Evolutionary conservation across 306 rosid genomes (phyloP).

Genomic region (Ziziphus jujuba): DNA sequence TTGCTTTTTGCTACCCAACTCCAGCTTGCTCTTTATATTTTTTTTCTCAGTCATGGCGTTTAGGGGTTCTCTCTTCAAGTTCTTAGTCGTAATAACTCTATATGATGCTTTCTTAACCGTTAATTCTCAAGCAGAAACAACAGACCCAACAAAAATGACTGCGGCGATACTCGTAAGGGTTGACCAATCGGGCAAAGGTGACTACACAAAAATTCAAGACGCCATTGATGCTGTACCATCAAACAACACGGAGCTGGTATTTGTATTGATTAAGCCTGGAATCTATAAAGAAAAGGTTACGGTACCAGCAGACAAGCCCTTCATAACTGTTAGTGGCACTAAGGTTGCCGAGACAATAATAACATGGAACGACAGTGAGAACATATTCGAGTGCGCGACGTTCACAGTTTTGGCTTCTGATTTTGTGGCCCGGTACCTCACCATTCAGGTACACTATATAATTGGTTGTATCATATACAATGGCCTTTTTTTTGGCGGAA

Average conservation of each 20-base stretch:
- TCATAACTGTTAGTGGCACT: constrained; percentile 47
- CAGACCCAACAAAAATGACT: constrained; percentile 2
- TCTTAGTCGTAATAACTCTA: not conserved
- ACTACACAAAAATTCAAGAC: constrained; percentile 44
- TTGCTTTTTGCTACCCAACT: too few relatives aligned
- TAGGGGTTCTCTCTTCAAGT: not conserved
- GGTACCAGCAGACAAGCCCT: constrained; percentile 51
- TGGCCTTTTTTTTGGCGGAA: too few relatives aligned
- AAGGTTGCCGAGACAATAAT: constrained; percentile 28
- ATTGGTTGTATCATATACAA: too few relatives aligned
- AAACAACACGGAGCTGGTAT: constrained; percentile 44
- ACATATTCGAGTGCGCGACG: constrained; percentile 39
- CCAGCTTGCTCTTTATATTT: not conserved
- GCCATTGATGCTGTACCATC: constrained; percentile 50
- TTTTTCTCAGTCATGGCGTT: not conserved
- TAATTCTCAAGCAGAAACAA: constrained; percentile 4
- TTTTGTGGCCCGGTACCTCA: constrained; percentile 45
- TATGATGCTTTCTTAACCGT: constrained; percentile 5
- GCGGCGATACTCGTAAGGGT: constrained; percentile 44
- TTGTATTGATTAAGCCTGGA: constrained; percentile 38
- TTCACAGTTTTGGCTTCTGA: constrained; percentile 46
- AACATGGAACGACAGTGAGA: constrained; percentile 43
- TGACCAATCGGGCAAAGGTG: constrained; percentile 45
- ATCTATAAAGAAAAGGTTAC: constrained; percentile 40
- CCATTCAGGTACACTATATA: constrained; percentile 44